These are phyloP conservation scores for Ophiocordyceps robertsii DNA, from an alignment of 2,329 filamentous ascomycete genomes.

Conservation along the genomic window DNA sequence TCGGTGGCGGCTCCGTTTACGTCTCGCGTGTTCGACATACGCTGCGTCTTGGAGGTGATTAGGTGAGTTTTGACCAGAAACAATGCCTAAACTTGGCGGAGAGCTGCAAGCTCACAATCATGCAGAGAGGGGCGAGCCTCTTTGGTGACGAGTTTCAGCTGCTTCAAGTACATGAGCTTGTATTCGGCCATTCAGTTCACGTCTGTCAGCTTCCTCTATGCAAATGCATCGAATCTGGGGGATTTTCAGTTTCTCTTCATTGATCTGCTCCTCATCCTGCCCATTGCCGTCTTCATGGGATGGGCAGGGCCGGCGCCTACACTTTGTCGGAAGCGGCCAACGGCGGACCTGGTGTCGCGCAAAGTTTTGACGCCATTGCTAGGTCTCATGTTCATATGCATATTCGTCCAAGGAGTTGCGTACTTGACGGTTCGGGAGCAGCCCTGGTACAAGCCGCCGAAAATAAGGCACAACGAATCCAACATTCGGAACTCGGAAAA, in stretches of 20 bases:
- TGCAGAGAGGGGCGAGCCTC: slow-evolving; percentile 77
- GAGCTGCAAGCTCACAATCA: slow-evolving; percentile 8
- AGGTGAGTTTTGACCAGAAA: slow-evolving; percentile 28
- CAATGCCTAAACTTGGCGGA: no score
- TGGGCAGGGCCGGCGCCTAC: slow-evolving; percentile 77
- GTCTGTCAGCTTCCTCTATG: slow-evolving; percentile 91
- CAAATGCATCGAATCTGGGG: slow-evolving; percentile 82
- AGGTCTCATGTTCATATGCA: slow-evolving; percentile 74
- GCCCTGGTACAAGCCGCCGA: slow-evolving; percentile 75
- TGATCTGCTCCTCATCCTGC: slow-evolving; percentile 80
- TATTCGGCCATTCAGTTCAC: slow-evolving; percentile 99
- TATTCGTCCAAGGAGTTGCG: slow-evolving; percentile 60
- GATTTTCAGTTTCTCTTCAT: slow-evolving; percentile 98
- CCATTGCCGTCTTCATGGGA: slow-evolving; percentile 97
- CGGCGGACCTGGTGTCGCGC: slow-evolving; percentile 78
- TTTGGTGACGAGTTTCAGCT: slow-evolving; percentile 96
- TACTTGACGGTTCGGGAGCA: slow-evolving; percentile 67
- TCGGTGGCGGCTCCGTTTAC: slow-evolving; percentile 98
- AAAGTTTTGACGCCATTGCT: slow-evolving; percentile 85
- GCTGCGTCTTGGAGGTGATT: slow-evolving; percentile 87
- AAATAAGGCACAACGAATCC: slow-evolving; percentile 61
- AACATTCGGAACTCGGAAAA: slow-evolving; percentile 91
- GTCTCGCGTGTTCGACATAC: slow-evolving; percentile 88
- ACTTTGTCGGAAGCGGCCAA: slow-evolving; percentile 75
- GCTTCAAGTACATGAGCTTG: slow-evolving; percentile 99